Base-by-base conservation (phyloP, 2,329 filamentous ascomycete species). In the Penicillium sp. region DNA sequence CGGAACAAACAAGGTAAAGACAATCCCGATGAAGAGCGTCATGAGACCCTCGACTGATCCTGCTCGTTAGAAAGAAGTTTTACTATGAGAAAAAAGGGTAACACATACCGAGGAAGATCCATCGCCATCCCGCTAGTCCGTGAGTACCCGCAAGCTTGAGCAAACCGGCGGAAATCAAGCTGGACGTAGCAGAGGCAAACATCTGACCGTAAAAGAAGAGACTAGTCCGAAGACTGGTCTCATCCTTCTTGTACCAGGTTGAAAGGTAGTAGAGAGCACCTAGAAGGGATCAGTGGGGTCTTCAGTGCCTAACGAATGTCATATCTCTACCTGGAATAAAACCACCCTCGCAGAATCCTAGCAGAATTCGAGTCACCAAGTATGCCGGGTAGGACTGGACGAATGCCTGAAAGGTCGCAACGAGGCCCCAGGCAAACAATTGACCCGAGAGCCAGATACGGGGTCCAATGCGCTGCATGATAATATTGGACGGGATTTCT, bases 121-220 rank as follows among this genome's bases (percentile, higher is more conserved):
- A 84, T 58, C 79, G 78, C 81, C 81, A 84, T n/a, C 81, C 81
- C 0, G 76, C 62, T 49, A 77, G 69, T 6, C 76, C 77, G 1
- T 68, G 72, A 1, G 76, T 71, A 1, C 79, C 80, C 6, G 73
- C 66, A 70, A 84, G 76, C 49, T 79, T 76, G 23, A 84, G 70
- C 33, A 74, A 60, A 1, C 72, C 72, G 12, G 69, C 72, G 0
- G 69, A 71, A 33, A 74, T 72, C 12, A 74, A 54, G 46, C 66
- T 69, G 0, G 65, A 65, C 1, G 71, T 74, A 0, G 76, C 77
- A 16, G 74, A 72, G 5, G 79, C 80, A 15, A 81, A 71, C 62
- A 81, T 76, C 59, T 81, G 81, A 10, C 81, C 81, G 51, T 83
- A 79, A 68, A 79, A 83, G 65, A 83, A 83, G 31, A 82, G 62